Evolutionary conservation across 2,329 filamentous ascomycete genomes (phyloP), one percentile per base, ranked within the genome.

Genomic region (Penicillium sp.): DNA sequence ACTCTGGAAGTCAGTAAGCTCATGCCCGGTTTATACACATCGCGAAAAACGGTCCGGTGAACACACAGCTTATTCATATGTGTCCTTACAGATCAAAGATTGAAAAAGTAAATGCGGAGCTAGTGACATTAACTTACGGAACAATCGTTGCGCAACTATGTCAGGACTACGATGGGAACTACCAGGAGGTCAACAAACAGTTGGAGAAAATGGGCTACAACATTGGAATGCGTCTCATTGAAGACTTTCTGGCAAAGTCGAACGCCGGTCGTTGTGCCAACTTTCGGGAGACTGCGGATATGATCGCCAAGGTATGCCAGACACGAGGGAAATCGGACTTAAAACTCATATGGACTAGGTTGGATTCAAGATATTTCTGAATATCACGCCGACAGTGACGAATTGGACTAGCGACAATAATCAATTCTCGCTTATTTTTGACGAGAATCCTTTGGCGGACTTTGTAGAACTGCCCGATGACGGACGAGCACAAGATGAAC

Each of bases 151-250:
- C 93, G 61, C 94, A 98, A 78, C 84, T 99, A 68, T 98, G 94
- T 83, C 94, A 94, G 78, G 95, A 99, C 82, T 97, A 94, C 76
- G 93, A 97, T 71, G 89, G 88, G 71, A 92, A 98, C 80, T 99
- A 99, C 76, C 84, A 87, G 56, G 93, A 98, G 77, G 94, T 99
- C 75, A 99, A 99, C 82, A 93, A 94, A 78, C 95, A 99, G 78
- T 86, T 99, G 49, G 95, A 99, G 76, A 96, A 94, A 81, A 99
- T 99, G 95, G 95, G 95, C 59, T 97, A 98, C 82, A 98, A 98
- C 73, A 99, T 99, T 67, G 95, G 95, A 30, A 84, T 98, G 73
- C 91, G 95, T 44, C 81, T 99, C 68, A 97, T 99, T 70, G 95
- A 99, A 72, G 95, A 99, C 79, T 99, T 97, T 73, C 88, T 99